Base-by-base conservation (phyloP, 2,329 filamentous ascomycete species). In the Penicillium polonicum region DNA sequence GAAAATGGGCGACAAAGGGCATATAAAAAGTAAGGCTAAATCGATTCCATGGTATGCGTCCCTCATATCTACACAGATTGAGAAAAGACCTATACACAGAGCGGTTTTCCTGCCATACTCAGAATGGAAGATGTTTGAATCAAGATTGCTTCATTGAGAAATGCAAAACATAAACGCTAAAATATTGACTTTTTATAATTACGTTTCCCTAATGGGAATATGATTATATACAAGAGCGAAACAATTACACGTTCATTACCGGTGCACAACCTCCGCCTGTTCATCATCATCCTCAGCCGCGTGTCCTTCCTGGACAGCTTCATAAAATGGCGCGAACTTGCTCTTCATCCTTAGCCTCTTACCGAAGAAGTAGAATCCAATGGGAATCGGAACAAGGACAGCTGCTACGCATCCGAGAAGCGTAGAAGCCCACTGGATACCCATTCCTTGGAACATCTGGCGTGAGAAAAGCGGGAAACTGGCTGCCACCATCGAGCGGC, bases 381-480 rank as follows among this genome's bases (percentile, higher is more conserved):
- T 53, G 0, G 75, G 75, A 44, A 77, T 75, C 6, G 75, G 75
- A 27, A 75, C 68, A 21, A 75, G 60, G n/a, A 70, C 51, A 4
- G 66, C 61, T 2, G 74, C 66, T 5, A 77, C 50, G 51, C 73
- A 74, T 15, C 74, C 75, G 8, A 77, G 70, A 4, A 77, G 61
- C 12, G 72, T 75, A 10, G 66, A 61, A 1, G 74, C 73, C 69
- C 70, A 76, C 39, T 74, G 64, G 8, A 72, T 63, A 19, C 70
- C 70, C 62, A 72, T 64, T 17, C 46, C 55, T 3, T 82, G 58
- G 62, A 83, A 83, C 82, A 84, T 83, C 62, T 83, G 80, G 0
- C 76, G 79, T 0, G 81, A 79, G 64, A 84, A 84, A 0, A 84
- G 76, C 0, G 82, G 82, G 65, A 83, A 83, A 4, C 75, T 74